A percentile compares a stretch with the other conserved stretches of the same genome.
Conservation (phyloP, 2,329 filamentous ascomycete genomes). For the Colletotrichum somersetense region DNA sequence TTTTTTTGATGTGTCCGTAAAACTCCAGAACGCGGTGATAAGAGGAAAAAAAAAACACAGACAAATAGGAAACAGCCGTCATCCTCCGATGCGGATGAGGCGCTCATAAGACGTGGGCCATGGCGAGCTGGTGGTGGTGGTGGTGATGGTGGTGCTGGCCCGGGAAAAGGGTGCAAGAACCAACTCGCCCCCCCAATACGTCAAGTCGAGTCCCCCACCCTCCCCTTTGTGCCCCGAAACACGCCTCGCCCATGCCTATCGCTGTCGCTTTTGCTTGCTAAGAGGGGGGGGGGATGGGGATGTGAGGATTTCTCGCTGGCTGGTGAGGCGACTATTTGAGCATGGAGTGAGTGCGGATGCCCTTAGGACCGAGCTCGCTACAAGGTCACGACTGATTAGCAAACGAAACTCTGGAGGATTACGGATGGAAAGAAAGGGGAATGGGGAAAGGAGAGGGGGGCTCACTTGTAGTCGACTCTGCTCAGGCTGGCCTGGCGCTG, state of each 20-base stretch:
- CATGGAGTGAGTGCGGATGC: constrained; percentile 66
- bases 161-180: neutral
- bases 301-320: neutral
- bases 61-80: neutral
- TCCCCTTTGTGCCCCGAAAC: neutral
- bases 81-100: neutral
- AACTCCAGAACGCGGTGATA: constrained; percentile 31
- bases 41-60: neutral
- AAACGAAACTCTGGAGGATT: neutral
- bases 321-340: constrained; percentile 53
- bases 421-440: neutral
- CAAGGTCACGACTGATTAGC: constrained; percentile 32
- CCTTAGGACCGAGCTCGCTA: constrained; percentile 68
- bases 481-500: constrained; percentile 69
- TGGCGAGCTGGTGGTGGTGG: neutral
- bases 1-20: constrained; percentile 39
- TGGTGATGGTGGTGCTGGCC: neutral
- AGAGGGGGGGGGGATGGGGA: neutral
- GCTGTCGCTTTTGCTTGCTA: constrained; percentile 9
- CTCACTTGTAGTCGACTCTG: constrained; percentile 73
- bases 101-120: constrained; percentile 4
- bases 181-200: neutral
- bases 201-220: neutral
- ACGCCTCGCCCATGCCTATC: constrained; percentile 2
- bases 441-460: constrained; percentile 26